Conservation (phyloP, 306 rosid genomes). For the Herpetospermum pedunculosum region DNA sequence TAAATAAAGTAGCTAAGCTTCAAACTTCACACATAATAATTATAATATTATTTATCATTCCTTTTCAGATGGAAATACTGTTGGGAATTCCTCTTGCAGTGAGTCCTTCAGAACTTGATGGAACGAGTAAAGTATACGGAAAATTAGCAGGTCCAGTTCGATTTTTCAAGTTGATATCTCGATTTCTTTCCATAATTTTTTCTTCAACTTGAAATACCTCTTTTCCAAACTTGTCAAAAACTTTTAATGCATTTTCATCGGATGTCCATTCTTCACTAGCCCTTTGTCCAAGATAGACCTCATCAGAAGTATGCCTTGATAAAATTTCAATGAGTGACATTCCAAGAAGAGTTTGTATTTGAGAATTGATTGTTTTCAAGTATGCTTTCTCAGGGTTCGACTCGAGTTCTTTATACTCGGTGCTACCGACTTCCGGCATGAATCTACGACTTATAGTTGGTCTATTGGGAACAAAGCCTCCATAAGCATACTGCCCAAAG, state of each 20-base stretch:
- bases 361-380: slow-evolving; percentile 44
- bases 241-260: slow-evolving; percentile 31
- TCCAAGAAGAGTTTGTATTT: slow-evolving; percentile 34
- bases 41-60: too few relatives aligned
- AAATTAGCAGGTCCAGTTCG: slow-evolving; percentile 45
- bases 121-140: slow-evolving; percentile 56
- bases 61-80: slow-evolving; percentile 40
- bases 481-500: slow-evolving; percentile 69
- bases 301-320: slow-evolving; percentile 73
- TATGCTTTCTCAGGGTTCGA: slow-evolving; percentile 44
- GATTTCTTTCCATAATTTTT: slow-evolving; percentile 28
- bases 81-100: slow-evolving; percentile 68
- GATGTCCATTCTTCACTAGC: slow-evolving; percentile 55
- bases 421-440: slow-evolving; percentile 46
- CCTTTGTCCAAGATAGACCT: slow-evolving; percentile 61
- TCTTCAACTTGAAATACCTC: slow-evolving; percentile 32
- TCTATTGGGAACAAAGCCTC: slow-evolving; percentile 51
- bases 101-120: slow-evolving; percentile 42
- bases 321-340: slow-evolving; percentile 55
- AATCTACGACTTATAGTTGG: slow-evolving; percentile 38
- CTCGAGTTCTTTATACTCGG: slow-evolving; percentile 40
- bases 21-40: too few relatives aligned
- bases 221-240: slow-evolving; percentile 38
- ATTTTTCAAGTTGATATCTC: slow-evolving; percentile 32
- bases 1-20: background rate